These are phyloP conservation scores for Zea luxurians DNA, from an alignment of 176 grass and related monocot species.

Conservation along the genomic window DNA sequence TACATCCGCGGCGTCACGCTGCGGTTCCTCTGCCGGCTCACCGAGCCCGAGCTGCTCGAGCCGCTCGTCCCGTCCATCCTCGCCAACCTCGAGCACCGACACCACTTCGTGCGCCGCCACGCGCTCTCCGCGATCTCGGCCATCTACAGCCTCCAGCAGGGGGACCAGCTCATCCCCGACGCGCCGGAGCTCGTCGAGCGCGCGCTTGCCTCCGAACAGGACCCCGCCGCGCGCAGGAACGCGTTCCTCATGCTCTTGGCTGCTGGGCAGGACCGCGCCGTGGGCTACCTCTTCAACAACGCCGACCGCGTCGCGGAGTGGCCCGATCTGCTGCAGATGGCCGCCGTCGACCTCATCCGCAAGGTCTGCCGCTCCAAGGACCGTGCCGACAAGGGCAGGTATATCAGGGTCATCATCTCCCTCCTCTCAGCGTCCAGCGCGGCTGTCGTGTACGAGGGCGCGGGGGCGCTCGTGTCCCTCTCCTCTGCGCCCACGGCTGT, in stretches of 20 bases:
- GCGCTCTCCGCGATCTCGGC: conserved; percentile 60
- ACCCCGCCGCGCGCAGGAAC: conserved; percentile 59
- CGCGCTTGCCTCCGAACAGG: conserved; percentile 57
- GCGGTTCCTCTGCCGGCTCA: conserved; percentile 69
- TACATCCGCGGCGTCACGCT: conserved; percentile 77
- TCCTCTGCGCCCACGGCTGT: conserved; percentile 70
- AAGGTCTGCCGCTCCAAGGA: conserved; percentile 65
- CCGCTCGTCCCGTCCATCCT: conserved; percentile 77
- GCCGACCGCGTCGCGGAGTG: conserved; percentile 56
- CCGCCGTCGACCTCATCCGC: conserved; percentile 61
- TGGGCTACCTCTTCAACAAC: conserved; percentile 53
- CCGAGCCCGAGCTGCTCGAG: conserved; percentile 77
- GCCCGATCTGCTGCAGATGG: conserved; percentile 79
- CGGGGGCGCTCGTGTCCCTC: conserved; percentile 55
- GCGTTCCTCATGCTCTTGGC: conserved; percentile 69
- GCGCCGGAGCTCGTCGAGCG: conserved; percentile 62
- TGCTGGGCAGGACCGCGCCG: conserved; percentile 57
- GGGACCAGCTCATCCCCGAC: conserved; percentile 71
- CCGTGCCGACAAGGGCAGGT: conserved; percentile 64
- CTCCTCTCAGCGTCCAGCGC: conserved; percentile 47
- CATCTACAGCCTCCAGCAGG: conserved; percentile 64
- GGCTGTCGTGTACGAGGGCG: conserved; percentile 63
- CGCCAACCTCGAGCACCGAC: conserved; percentile 74
- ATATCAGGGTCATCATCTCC: conserved; percentile 67
- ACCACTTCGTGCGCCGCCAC: conserved; percentile 78